Base-by-base conservation (phyloP, 495 filamentous ascomycete species). In the Glonium stellatum region DNA sequence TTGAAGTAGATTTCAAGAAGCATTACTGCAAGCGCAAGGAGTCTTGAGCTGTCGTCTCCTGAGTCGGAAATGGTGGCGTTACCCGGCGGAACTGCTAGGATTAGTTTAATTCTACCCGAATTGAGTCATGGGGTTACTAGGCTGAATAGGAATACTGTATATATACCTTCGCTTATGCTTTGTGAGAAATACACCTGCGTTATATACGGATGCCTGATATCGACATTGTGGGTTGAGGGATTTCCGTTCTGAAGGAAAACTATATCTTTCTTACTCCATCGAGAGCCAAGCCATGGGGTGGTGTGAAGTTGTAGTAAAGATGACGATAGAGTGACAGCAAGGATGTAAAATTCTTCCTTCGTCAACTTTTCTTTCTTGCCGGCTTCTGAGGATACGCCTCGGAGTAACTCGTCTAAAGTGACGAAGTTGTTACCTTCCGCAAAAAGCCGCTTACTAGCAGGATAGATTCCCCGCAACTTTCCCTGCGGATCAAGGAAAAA, bases 181-280 rank as follows among this genome's bases (percentile, higher is more conserved):
- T n/a, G n/a, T n/a, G n/a, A n/a, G n/a, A n/a, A n/a, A n/a, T n/a
- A n/a, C n/a, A n/a, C n/a, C n/a, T n/a, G n/a, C n/a, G n/a, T n/a
- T n/a, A n/a, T n/a, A 21, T 55, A 55, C 4, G 53, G 53, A 13
- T 55, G 34, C 15, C 25, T 55, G 23, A 55, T 37, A 12, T 39
- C 21, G 1, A 55, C 53, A 55, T 18, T 1, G 23, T 2, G 12
- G 6, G 27, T 31, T 1, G 27, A 19, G 10, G 5, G 11, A 31
- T 37, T 31, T 18, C 15, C 19, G 6, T 5, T 4, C 11, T 21
- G 23, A 0, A 55, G 15, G n/a, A 55, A 55, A 21, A 37, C 12
- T 12, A 55, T 55, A 18, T 55, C 53, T 36, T 9, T 4, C 25
- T 55, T 55, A 21, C n/a, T 18, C 53, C 53, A 55, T 9, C 4